A percentile compares a stretch with the other conserved stretches of the same genome.
Conservation (phyloP, 441 rosid genomes). For the Syzygium syzygioides region DNA sequence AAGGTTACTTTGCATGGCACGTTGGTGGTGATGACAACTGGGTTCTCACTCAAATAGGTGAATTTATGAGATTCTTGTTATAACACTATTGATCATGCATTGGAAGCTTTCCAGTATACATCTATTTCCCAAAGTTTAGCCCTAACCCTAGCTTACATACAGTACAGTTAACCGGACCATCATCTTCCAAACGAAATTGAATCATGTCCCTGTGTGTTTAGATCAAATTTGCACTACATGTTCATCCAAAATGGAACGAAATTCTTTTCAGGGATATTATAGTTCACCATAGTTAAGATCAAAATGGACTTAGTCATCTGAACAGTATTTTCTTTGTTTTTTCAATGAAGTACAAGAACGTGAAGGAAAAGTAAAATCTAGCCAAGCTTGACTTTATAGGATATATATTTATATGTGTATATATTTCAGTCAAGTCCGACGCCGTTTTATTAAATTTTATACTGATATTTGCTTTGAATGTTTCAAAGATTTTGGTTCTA, state of each 20-base stretch:
- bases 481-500: too few species aligned
- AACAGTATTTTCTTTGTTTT: neutral
- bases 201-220: neutral
- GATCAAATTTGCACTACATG: neutral
- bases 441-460: neutral
- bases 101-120: neutral
- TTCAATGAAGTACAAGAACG: neutral
- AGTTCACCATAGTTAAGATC: neutral
- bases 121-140: neutral
- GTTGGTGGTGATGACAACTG: conserved; percentile 33
- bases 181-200: neutral
- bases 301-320: neutral
- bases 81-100: neutral
- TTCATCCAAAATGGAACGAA: neutral
- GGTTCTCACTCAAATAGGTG: conserved; percentile 27
- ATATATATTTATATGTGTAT: neutral
- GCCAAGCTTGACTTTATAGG: neutral
- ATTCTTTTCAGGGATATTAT: neutral
- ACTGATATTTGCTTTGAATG: neutral
- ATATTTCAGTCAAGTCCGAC: neutral
- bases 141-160: too few species aligned
- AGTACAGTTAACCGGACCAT: neutral
- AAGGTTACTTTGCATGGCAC: conserved; percentile 50
- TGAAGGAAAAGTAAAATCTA: neutral
- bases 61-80: neutral